Percentiles rank a stretch among this genome's conserved stretches.
Evolutionary conservation across 192 early-diverging fungal species (phyloP).

Genomic region (Podila horticola): DNA sequence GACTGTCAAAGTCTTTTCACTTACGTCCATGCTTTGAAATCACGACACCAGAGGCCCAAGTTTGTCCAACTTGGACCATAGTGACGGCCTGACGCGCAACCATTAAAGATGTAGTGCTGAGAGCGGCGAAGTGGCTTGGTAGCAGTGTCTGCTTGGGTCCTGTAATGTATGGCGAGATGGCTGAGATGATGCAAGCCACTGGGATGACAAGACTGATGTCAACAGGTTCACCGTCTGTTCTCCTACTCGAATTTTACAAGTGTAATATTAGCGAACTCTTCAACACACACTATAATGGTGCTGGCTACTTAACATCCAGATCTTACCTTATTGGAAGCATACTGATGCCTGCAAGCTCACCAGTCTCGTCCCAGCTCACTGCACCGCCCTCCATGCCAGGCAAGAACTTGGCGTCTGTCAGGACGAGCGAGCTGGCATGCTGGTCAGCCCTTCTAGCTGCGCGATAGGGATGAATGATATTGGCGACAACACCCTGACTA

Average conservation of each 20-base stretch:
- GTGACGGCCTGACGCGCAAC: slow-evolving; percentile 46
- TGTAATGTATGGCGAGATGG: slow-evolving; percentile 32
- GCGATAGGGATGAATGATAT: slow-evolving; percentile 45
- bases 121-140: slow-evolving; percentile 26
- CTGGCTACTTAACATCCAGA: not conserved
- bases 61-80: slow-evolving; percentile 51
- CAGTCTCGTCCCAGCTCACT: slow-evolving; percentile 47
- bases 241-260: slow-evolving; percentile 9
- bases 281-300: not conserved
- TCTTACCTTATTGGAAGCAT: slow-evolving; percentile 52
- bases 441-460: slow-evolving; percentile 36
- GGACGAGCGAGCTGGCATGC: slow-evolving; percentile 28
- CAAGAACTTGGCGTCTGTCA: slow-evolving; percentile 51
- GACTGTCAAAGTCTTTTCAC: not conserved
- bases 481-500: slow-evolving; percentile 51
- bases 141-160: slow-evolving; percentile 20
- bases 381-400: slow-evolving; percentile 55
- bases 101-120: slow-evolving; percentile 33
- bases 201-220: slow-evolving; percentile 52
- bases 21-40: slow-evolving; percentile 53
- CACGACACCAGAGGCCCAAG: slow-evolving; percentile 52
- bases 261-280: not conserved
- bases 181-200: slow-evolving; percentile 40
- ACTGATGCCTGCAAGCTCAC: slow-evolving; percentile 40
- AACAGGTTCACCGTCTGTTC: slow-evolving; percentile 53